Percentiles rank a stretch among this genome's conserved stretches.
phyloP scores from a whole-genome alignment of 371 early-diverging fungal species.

The Mortierella sp. region DNA sequence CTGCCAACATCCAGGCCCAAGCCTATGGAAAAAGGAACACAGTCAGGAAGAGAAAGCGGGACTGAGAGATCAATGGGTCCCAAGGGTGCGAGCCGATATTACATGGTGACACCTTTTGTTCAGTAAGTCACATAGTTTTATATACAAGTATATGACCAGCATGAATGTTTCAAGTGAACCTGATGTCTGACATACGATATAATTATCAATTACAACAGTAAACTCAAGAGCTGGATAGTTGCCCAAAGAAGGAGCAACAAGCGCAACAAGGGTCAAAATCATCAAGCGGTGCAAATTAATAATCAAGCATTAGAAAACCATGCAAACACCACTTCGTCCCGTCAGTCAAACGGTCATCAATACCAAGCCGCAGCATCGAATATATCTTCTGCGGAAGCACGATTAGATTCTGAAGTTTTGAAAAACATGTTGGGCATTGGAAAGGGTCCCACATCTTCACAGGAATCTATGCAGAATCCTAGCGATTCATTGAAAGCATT shows the following conservation, averaged over 20 bases:
- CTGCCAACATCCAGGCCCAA: slow-evolving; percentile 58
- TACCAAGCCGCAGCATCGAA: slow-evolving; percentile 3
- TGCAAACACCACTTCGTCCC: neutral
- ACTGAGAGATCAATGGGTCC: slow-evolving; percentile 33
- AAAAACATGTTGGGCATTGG: slow-evolving; percentile 54
- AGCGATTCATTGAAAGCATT: slow-evolving; percentile 47
- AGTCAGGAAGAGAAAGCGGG: slow-evolving; percentile 55
- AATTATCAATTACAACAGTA: slow-evolving; percentile 13
- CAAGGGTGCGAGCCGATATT: slow-evolving; percentile 61
- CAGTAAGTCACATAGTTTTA: slow-evolving; percentile 58
- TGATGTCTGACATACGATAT: neutral
- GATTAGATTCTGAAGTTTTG: slow-evolving; percentile 39
- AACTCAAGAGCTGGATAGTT: slow-evolving; percentile 51
- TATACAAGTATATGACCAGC: neutral
- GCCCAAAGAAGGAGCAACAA: slow-evolving; percentile 35
- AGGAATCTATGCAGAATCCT: slow-evolving; percentile 6
- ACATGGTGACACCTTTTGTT: slow-evolving; percentile 78
- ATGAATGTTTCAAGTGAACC: neutral
- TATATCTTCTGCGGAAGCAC: slow-evolving; percentile 31
- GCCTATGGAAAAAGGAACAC: slow-evolving; percentile 44
- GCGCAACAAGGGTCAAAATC: slow-evolving; percentile 36
- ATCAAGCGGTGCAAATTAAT: slow-evolving; percentile 17
- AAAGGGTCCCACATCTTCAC: slow-evolving; percentile 7
- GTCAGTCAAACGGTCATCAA: slow-evolving; percentile 10
- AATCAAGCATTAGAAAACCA: slow-evolving; percentile 16